Base-by-base conservation (phyloP, 306 rosid species). In the Cicer pinnatifidum region DNA sequence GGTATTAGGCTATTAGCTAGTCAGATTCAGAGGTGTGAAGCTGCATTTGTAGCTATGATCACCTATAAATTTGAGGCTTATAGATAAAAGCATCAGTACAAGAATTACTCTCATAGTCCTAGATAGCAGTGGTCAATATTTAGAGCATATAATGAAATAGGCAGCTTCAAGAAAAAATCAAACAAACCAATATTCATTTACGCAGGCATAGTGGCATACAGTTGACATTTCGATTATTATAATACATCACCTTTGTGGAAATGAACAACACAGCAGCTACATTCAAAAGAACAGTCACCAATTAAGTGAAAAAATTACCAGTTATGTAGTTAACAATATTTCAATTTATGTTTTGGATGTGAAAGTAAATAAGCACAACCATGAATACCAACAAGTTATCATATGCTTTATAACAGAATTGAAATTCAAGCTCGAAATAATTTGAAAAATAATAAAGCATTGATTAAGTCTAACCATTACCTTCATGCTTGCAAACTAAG, bases 401-500 rank as follows among this genome's bases (percentile, higher is more conserved):
- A 8, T 57, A 65, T 11, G 9, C 51, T 39, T 10, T 13, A 35
- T 11, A 8, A 51, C 44, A 68, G 50, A 67, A 48, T 41, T 69
- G 67, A 70, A 69, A 70, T n/a, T 56, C 15, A 71, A 64, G 61
- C 39, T 7, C 37, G 56, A n/a, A 16, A 64, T 9, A 23, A 19
- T 43, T 6, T 41, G 2, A 12, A 8, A 19, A 69, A 33, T 38
- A 33, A 41, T 4, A 48, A 11, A 33, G 9, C 8, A 12, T 50
- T 35, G 23, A 3, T 69, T n/a, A 51, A 51, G 23, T 73, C 56
- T 65, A 73, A 72, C 38, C 57, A 57, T 48, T 80, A 80, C 70
- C 79, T 7, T 20, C 33, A 19, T 69, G 62, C 59, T 75, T 71
- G 43, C 50, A 83, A 84, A 81, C 39, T 45, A 41, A 43, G 71